A percentile compares a stretch with the other conserved stretches of the same genome.
phyloP scores from a whole-genome alignment of 1,139 yeast species.

The Suhomyces guaymorum region DNA sequence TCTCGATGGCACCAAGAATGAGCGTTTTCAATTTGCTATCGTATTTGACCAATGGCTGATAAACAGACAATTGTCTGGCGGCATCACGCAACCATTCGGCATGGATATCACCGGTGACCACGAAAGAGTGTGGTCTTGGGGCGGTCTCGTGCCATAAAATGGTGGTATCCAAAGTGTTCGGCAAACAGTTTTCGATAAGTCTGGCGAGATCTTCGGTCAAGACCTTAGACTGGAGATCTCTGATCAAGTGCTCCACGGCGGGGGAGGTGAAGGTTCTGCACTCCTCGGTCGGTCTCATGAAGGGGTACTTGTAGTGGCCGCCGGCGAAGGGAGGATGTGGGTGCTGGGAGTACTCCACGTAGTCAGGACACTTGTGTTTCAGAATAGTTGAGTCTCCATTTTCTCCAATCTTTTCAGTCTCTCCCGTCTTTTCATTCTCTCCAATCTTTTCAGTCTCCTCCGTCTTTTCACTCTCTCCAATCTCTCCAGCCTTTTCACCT shows the following conservation, averaged over 20 bases:
- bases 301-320: slow-evolving; percentile 58
- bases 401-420: too few relatives aligned
- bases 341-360: slow-evolving; percentile 40
- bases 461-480: too few relatives aligned
- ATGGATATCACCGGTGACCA: slow-evolving; percentile 87
- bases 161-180: slow-evolving; percentile 88
- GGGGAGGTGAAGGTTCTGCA: slow-evolving; percentile 74
- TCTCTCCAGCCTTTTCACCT: too few relatives aligned
- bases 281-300: slow-evolving; percentile 67
- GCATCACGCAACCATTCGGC: slow-evolving; percentile 92
- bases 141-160: slow-evolving; percentile 62
- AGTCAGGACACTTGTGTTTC: slow-evolving; percentile 40
- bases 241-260: slow-evolving; percentile 64
- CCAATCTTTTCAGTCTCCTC: too few relatives aligned
- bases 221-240: slow-evolving; percentile 51
- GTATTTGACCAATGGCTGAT: slow-evolving; percentile 57
- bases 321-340: slow-evolving; percentile 52
- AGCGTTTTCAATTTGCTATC: slow-evolving; percentile 54
- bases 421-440: too few relatives aligned
- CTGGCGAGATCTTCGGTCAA: slow-evolving; percentile 68
- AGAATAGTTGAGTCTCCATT: too few relatives aligned
- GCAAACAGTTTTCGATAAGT: slow-evolving; percentile 78
- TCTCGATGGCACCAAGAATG: slow-evolving; percentile 75
- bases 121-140: slow-evolving; percentile 45
- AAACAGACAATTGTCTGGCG: slow-evolving; percentile 78